These are phyloP conservation scores for Pythium coloratum DNA, from an alignment of 352 stramenopile species.

Conservation along the genomic window DNA sequence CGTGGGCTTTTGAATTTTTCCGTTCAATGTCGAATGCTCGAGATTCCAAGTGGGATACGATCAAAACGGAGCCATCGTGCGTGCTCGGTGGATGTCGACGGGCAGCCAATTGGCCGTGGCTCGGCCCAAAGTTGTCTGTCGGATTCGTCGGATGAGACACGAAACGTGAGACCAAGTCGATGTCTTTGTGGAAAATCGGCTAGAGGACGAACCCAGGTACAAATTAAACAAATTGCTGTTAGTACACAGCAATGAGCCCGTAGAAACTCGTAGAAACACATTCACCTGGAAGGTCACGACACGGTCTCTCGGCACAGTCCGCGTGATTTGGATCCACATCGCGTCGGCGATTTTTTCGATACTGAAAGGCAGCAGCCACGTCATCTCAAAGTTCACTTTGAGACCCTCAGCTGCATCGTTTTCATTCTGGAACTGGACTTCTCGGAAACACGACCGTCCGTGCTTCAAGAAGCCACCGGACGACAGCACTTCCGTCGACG, in stretches of 20 bases:
- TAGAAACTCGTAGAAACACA: neutral
- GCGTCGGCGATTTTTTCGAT: conserved; percentile 10
- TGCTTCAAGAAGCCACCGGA: conserved; percentile 1
- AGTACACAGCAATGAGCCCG: neutral
- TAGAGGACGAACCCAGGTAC: neutral
- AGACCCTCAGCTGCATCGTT: conserved; percentile 10
- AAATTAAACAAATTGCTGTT: neutral
- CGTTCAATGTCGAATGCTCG: conserved; percentile 1
- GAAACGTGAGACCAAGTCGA: neutral
- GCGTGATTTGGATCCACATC: conserved; percentile 13
- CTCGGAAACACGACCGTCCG: conserved; percentile 3
- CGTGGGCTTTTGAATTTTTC: conserved; percentile 3
- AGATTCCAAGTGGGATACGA: conserved; percentile 7
- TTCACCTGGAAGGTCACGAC: neutral
- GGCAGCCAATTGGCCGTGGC: conserved; percentile 18
- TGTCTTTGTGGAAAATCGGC: conserved; percentile 8
- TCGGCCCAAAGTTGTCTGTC: neutral
- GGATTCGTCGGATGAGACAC: neutral
- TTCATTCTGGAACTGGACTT: conserved; percentile 16
- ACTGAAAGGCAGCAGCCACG: conserved; percentile 16
- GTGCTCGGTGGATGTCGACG: neutral
- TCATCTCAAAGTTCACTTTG: conserved; percentile 17
- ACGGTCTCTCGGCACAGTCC: neutral
- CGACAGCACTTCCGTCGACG: neutral
- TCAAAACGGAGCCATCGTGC: conserved; percentile 4